Percentiles rank a stretch among this genome's conserved stretches.
Evolutionary conservation across 306 rosid genomes (phyloP).

Genomic region (Vigna reflexopilosa): DNA sequence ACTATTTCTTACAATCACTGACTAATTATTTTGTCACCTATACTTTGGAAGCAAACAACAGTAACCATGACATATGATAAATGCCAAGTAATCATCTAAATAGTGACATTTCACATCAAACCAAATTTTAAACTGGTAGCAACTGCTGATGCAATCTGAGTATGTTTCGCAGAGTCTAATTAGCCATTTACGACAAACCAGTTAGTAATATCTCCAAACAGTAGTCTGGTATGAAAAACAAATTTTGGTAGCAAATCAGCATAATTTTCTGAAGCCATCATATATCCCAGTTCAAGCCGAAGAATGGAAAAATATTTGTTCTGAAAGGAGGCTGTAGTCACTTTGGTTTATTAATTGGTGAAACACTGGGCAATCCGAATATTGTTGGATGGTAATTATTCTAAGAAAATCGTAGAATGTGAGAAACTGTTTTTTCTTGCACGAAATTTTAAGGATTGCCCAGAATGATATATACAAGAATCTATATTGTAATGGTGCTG

Average conservation of each 20-base stretch:
- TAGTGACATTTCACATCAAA: constrained; percentile 26
- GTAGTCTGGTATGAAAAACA: constrained; percentile 30
- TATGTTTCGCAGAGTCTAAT: constrained; percentile 27
- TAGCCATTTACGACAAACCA: constrained; percentile 40
- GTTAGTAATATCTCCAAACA: constrained; percentile 32
- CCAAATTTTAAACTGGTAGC: constrained; percentile 17
- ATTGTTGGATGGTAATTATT: not conserved
- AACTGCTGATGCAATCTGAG: constrained; percentile 36
- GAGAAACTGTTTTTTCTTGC: not conserved
- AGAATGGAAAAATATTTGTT: constrained; percentile 33
- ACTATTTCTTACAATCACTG: not conserved
- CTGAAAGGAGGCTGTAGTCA: constrained; percentile 10
- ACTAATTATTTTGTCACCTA: constrained; percentile 12
- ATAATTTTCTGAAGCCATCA: constrained; percentile 15
- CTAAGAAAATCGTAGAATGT: not conserved
- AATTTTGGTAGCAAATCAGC: constrained; percentile 2
- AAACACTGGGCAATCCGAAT: not conserved
- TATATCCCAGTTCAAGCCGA: constrained; percentile 26
- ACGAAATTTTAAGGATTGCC: not conserved
- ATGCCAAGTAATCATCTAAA: constrained; percentile 18
- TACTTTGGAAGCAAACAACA: constrained; percentile 21
- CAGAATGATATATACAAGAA: not conserved
- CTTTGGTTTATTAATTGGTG: not conserved
- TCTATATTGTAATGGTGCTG: constrained; percentile 14
- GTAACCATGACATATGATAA: constrained; percentile 14